These are phyloP conservation scores for Fomes fomentarius DNA, from an alignment of 1,284 basidiomycete species.

Conservation along the genomic window DNA sequence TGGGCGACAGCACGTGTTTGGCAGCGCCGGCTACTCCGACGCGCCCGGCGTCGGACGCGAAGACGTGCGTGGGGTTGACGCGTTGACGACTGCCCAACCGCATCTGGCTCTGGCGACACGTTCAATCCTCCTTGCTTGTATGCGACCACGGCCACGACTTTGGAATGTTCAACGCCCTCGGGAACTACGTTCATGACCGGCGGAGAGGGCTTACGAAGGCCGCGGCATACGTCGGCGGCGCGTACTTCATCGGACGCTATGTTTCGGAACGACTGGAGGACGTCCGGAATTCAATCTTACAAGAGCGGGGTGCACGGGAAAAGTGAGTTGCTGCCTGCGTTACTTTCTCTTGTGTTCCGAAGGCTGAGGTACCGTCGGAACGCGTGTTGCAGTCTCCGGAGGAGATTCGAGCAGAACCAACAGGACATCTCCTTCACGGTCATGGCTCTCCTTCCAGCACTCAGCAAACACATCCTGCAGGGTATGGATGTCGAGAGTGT, in stretches of 20 bases:
- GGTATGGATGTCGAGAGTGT: conserved; percentile 85
- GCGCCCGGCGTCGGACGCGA: conserved; percentile 20
- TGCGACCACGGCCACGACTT: conserved; percentile 15
- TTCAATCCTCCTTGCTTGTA: conserved; percentile 15
- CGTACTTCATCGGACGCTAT: conserved; percentile 74
- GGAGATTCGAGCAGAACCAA: conserved; percentile 82
- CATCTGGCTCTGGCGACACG: conserved; percentile 12
- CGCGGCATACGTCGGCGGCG: conserved; percentile 57
- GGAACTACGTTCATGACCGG: conserved; percentile 51
- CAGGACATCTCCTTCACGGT: conserved; percentile 84
- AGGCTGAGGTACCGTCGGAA: conserved; percentile 2
- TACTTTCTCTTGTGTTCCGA: background rate
- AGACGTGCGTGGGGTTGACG: conserved; percentile 14
- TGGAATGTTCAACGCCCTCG: conserved; percentile 31
- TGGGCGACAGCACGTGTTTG: conserved; percentile 30
- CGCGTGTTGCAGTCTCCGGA: conserved; percentile 56
- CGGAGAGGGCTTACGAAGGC: conserved; percentile 46
- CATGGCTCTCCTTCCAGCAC: conserved; percentile 78
- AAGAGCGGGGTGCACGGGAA: conserved; percentile 70
- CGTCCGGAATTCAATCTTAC: conserved; percentile 65
- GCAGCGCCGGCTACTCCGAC: conserved; percentile 20
- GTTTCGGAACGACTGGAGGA: conserved; percentile 70
- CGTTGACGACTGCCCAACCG: too few species aligned
- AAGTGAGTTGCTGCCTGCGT: conserved; percentile 51
- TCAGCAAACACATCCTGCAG: conserved; percentile 71